A percentile compares a stretch with the other conserved stretches of the same genome.
These are phyloP conservation scores for Xylaria sp. DNA, from an alignment of 2,329 filamentous ascomycete genomes.

Conservation along the genomic window DNA sequence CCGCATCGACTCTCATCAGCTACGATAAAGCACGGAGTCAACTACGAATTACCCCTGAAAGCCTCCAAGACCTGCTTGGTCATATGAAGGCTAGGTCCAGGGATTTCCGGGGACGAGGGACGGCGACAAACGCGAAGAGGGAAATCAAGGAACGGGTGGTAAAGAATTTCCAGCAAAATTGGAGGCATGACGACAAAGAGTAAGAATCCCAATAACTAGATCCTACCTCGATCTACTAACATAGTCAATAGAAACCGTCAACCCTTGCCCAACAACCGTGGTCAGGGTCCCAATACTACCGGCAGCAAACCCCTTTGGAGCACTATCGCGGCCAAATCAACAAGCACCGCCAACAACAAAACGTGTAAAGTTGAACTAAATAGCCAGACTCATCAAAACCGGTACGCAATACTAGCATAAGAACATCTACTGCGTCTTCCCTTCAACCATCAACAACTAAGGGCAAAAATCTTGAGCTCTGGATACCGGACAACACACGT, in stretches of 20 bases:
- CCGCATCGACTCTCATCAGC: constrained; percentile 37
- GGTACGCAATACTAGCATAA: background rate
- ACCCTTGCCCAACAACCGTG: background rate
- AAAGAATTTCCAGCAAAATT: background rate
- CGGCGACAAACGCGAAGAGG: background rate
- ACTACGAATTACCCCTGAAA: constrained; percentile 25
- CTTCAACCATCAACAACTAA: background rate
- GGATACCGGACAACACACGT: background rate
- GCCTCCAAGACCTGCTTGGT: constrained; percentile 23
- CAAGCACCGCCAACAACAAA: background rate
- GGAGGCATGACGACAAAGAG: background rate
- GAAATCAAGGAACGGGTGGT: background rate
- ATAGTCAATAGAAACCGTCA: background rate
- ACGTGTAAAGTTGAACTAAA: background rate
- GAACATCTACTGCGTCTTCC: background rate
- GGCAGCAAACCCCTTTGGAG: background rate
- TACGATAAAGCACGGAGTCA: constrained; percentile 17
- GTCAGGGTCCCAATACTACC: background rate
- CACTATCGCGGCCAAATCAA: background rate
- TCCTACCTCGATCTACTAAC: background rate
- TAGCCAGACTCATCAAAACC: background rate
- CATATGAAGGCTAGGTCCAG: constrained; percentile 14
- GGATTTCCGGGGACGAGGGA: background rate
- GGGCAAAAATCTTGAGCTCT: background rate
- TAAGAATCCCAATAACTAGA: background rate